Evolutionary conservation across 139 green algal genomes (phyloP), one percentile per base, ranked within the genome.

Genomic region (Coelastrella sp.): DNA sequence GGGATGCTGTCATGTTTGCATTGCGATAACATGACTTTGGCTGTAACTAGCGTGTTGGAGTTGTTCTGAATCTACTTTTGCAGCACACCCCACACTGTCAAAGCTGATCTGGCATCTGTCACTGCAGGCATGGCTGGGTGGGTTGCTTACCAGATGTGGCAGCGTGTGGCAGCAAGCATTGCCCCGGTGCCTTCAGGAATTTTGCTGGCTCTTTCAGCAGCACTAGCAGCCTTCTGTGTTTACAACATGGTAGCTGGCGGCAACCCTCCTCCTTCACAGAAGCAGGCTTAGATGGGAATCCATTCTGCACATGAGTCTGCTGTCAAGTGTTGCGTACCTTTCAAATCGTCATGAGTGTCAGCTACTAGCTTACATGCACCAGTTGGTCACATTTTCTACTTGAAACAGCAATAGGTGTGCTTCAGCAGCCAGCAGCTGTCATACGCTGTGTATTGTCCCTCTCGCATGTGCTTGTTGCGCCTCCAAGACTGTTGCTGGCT

Each of bases 201-300:
- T 22, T 15, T 91, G 66, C 61, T 91, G 22, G 87, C 87, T 7
- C 72, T 96, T 11, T 92, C 87, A 78, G 82, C 65, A 9, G 89
- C 89, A 9, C 73, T 92, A 6, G 17, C 88, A 11, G 49, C 86
- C 4, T 96, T 96, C 66, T 93, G 95, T 63, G 35, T 92, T 4
- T 96, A 96, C 89, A 95, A 95, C 72, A 74, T 95, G 8, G 9
- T 82, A 8, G 93, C 93, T 35, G 93, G 93, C 4, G 94, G 94
- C 80, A 96, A 96, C 87, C 94, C 94, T n/a, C 93, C 93, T 22
- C 92, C 90, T 20, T 90, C 91, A 56, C 78, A 86, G 24, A 87
- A 85, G 76, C 27, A 60, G 15, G 17, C 84, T 49, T 27, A 80
- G 1, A 80, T 80, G 17, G 73, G 19, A 20, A 24, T 19, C 17